Evolutionary conservation across 2,329 filamentous ascomycete genomes (phyloP), one percentile per base, ranked within the genome.

Genomic region (Apiospora saccharicola): DNA sequence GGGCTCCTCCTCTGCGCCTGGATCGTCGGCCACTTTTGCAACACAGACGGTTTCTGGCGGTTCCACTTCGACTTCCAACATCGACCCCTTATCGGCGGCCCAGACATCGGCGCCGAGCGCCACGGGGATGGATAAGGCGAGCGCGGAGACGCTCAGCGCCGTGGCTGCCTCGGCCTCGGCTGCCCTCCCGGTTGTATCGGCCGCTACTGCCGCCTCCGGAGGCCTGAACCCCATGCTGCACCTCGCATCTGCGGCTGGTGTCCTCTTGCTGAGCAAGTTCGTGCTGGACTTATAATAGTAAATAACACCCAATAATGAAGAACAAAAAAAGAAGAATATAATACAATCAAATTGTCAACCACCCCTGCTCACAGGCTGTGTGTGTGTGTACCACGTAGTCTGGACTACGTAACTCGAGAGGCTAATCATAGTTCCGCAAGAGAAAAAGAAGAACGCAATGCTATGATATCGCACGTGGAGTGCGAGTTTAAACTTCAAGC

Each of bases 41-140:
- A 68, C 67, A 1, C 24, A 44, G 43, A 68, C 67, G 13, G 14
- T 24, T 4, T 34, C 67, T 10, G 67, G 43, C 26, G 67, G 43
- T 8, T 22, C 67, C 43, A 37, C 46, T 22, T 46, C 46, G 24
- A 47, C 46, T 16, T 68, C 67, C 67, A 64, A 64, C 30, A 41
- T 64, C 19, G 57, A 64, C 22, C 57, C 57, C 57, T 37, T 64
- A 22, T 64, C 57, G 6, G 57, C 57, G 57, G 57, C 57, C 22
- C 57, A 64, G 57, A 64, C 57, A 37, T 49, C 67, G 67, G 43
- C 67, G 67, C 16, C 43, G 16, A 47, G 26, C 24, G 67, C 41
- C 43, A 68, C 67, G 67, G 67, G 67, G 16, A 49, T 49, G 26
- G 67, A 68, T 14, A 68, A 68, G 67, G 67, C 67, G 14, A 47